Conservation (phyloP, 345 rosid species). For the Clarkia xantiana region DNA sequence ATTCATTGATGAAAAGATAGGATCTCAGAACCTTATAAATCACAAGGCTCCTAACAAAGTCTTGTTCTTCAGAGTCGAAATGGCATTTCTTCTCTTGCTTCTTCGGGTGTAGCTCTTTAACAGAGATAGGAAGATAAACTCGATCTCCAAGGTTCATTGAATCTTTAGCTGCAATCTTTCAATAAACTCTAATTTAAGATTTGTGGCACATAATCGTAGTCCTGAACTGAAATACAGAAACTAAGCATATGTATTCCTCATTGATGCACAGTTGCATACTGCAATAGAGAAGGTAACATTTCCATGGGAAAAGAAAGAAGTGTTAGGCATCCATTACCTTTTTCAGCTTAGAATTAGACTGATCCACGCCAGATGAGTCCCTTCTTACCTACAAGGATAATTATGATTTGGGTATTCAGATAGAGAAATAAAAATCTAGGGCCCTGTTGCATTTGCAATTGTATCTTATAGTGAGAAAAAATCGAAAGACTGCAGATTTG, state of each 20-base stretch:
- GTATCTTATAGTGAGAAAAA: no score
- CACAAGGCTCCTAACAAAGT: slow-evolving; percentile 48
- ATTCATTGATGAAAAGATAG: background rate
- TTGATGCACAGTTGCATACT: no score
- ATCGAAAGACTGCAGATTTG: no score
- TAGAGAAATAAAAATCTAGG: background rate
- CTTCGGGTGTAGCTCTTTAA: slow-evolving; percentile 23
- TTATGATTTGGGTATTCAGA: background rate
- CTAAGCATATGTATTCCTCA: no score
- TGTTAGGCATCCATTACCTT: slow-evolving; percentile 28
- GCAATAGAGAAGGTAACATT: no score
- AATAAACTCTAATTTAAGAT: slow-evolving; percentile 17
- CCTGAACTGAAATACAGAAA: no score
- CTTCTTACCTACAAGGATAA: slow-evolving; percentile 43
- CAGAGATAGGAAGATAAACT: slow-evolving; percentile 55
- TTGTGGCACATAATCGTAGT: background rate
- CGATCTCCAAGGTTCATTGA: slow-evolving; percentile 53
- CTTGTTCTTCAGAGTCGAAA: slow-evolving; percentile 46
- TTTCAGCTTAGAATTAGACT: slow-evolving; percentile 24
- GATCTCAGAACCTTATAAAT: slow-evolving; percentile 53
- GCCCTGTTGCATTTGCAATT: no score
- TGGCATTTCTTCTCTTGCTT: slow-evolving; percentile 26
- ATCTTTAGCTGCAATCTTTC: slow-evolving; percentile 78
- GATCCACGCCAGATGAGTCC: slow-evolving; percentile 18
- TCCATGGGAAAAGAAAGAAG: no score